Base-by-base conservation (phyloP, 805 yeast genomes). In the Nakazawaea siamensis region DNA sequence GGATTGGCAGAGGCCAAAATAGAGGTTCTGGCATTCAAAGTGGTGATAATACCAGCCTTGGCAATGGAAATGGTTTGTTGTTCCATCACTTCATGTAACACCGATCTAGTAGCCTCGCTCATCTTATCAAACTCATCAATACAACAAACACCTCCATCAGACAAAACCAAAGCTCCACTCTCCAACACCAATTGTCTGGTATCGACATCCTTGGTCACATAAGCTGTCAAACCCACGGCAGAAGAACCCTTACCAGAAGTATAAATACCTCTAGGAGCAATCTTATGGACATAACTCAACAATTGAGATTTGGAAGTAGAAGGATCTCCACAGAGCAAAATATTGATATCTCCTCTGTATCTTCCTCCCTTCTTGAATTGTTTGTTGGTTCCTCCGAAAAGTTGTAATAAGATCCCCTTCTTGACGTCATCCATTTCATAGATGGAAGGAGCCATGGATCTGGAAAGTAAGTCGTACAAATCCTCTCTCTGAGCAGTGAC, bases 221-320 rank as follows among this genome's bases (percentile, higher is more conserved):
- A 92, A 0, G 99, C 98, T 1, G 99, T 92, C 51, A 92, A 67
- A 67, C 99, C 99, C 33, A 92, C 99, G 0, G 99, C 99, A 21
- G 98, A 92, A 1, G 97, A 87, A 34, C 98, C 98, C 51, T 92
- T 92, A 58, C 99, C 99, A 1, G 97, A 88, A 4, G 99, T 92
- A 58, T 88, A 92, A 26, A 92, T 85, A 46, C 98, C 98, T 54
- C 98, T 71, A 29, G 99, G 99, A 1, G 98, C 94, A 46, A 92
- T 92, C 51, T 88, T 85, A 61, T 92, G 98, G 28, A 92, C 97
- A 47, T 92, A 92, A 52, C 87, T 94, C 45, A 92, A 66, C 30
- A 92, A 60, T 58, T 92, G 99, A 3, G 98, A 92, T 55, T 92
- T 92, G 10, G 97, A 79, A 2, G 99, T 92, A 8, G 97, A 90